These are phyloP conservation scores for Paxillus ammoniavirescens DNA, from an alignment of 768 basidiomycete species.

Conservation along the genomic window DNA sequence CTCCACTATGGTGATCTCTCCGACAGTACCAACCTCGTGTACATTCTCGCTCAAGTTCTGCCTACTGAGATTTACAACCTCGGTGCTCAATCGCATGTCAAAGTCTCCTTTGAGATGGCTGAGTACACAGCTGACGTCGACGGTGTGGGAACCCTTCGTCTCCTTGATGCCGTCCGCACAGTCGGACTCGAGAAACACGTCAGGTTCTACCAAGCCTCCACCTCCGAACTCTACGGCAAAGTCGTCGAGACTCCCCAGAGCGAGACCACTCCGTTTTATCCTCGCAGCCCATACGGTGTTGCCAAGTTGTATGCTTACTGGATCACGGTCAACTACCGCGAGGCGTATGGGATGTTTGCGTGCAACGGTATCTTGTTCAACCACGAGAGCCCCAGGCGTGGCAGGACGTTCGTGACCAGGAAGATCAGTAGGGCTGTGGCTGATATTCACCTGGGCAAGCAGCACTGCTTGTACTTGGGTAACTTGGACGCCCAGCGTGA, in stretches of 20 bases:
- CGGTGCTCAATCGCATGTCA: slow-evolving; percentile 97
- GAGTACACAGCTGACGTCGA: slow-evolving; percentile 99
- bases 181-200: slow-evolving; percentile 92
- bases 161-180: slow-evolving; percentile 94
- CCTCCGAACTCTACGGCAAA: slow-evolving; percentile 96
- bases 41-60: slow-evolving; percentile 92
- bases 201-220: slow-evolving; percentile 97
- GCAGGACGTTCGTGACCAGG: slow-evolving; percentile 93
- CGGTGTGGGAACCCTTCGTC: slow-evolving; percentile 89
- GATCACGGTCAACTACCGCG: slow-evolving; percentile 90
- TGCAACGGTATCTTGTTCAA: slow-evolving; percentile 98
- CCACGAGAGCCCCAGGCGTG: slow-evolving; percentile 94
- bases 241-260: slow-evolving; percentile 94
- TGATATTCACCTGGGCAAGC: slow-evolving; percentile 88
- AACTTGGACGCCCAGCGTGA: slow-evolving; percentile 95
- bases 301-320: slow-evolving; percentile 93
- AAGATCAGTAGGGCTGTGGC: slow-evolving; percentile 93
- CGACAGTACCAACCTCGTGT: slow-evolving; percentile 96
- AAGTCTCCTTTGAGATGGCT: slow-evolving; percentile 99
- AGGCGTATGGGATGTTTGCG: slow-evolving; percentile 95
- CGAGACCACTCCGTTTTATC: slow-evolving; percentile 97
- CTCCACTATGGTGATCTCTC: slow-evolving; percentile 91
- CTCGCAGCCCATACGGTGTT: slow-evolving; percentile 94
- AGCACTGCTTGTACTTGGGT: slow-evolving; percentile 87
- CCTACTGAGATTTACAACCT: slow-evolving; percentile 98